phyloP scores from a whole-genome alignment of 495 filamentous ascomycete genomes.

The Penicillium flavigenum region DNA sequence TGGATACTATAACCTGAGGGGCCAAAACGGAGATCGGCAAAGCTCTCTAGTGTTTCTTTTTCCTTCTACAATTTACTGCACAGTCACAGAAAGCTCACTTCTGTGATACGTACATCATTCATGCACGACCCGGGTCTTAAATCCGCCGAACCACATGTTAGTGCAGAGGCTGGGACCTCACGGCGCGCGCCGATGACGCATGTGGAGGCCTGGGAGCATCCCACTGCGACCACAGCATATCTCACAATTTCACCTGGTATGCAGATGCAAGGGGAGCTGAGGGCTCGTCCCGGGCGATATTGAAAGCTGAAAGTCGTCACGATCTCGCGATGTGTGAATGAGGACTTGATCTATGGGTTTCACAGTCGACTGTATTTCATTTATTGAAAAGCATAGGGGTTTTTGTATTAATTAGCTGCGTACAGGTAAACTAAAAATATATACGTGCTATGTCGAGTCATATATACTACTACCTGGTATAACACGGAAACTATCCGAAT shows the following conservation, averaged over 20 bases:
- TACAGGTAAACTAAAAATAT: too few species aligned
- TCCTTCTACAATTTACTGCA: not conserved
- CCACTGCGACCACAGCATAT: constrained; percentile 11
- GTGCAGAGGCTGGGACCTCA: constrained; percentile 14
- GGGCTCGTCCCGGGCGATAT: constrained; percentile 17
- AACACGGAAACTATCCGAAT: constrained; percentile 3
- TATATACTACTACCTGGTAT: not conserved
- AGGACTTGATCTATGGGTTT: constrained; percentile 18
- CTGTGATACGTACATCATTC: constrained; percentile 15
- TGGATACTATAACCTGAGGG: not conserved
- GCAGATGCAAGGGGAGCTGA: constrained; percentile 28
- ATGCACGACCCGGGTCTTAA: constrained; percentile 12
- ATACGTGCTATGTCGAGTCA: not conserved
- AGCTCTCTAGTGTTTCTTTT: constrained; percentile 7
- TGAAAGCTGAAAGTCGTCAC: constrained; percentile 16
- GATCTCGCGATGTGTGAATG: constrained; percentile 27
- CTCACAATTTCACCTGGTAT: constrained; percentile 14
- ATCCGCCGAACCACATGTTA: constrained; percentile 22
- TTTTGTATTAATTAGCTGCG: too few species aligned
- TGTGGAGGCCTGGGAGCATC: constrained; percentile 21
- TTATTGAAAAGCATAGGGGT: not conserved
- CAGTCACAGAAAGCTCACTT: constrained; percentile 8
- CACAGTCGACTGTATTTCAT: not conserved
- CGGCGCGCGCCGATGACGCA: constrained; percentile 29
- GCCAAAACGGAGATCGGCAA: not conserved